A percentile compares a stretch with the other conserved stretches of the same genome.
These are phyloP conservation scores for Saccharomycopsis microspora DNA, from an alignment of 805 yeast genomes.

Conservation along the genomic window DNA sequence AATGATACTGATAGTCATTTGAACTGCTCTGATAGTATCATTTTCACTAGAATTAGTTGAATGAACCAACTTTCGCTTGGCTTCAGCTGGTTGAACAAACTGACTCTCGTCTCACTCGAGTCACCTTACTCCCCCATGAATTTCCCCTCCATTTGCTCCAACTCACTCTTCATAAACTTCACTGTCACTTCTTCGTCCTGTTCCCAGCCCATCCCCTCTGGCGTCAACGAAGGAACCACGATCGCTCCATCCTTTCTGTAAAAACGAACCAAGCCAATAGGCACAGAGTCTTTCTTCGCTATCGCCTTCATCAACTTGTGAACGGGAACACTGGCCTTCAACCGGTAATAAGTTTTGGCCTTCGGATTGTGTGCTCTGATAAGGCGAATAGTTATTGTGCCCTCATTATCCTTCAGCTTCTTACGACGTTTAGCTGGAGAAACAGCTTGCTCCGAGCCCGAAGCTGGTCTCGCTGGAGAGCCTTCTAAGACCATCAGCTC, in stretches of 20 bases:
- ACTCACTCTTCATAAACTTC: conserved; percentile 1
- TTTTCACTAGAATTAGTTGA: no score
- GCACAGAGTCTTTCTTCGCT: background rate
- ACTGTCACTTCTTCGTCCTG: background rate
- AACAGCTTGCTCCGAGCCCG: no score
- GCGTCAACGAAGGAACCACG: conserved; percentile 1
- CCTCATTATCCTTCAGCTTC: background rate
- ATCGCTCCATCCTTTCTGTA: background rate
- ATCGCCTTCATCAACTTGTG: conserved; percentile 4
- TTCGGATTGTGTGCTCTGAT: background rate
- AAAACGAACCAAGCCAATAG: conserved; percentile 1
- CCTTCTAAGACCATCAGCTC: no score
- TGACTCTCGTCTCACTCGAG: background rate
- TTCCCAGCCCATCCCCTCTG: background rate
- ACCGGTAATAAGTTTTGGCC: background rate
- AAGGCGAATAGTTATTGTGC: background rate
- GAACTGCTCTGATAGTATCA: no score
- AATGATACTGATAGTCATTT: no score
- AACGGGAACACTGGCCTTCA: conserved; percentile 3
- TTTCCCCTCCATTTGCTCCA: background rate
- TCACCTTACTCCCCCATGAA: background rate
- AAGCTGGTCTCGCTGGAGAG: no score
- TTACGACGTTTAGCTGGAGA: no score
- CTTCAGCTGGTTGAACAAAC: background rate
- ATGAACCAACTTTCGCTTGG: no score